Conservation (phyloP, 768 basidiomycete genomes). For the Boletus vinaceobasis region DNA sequence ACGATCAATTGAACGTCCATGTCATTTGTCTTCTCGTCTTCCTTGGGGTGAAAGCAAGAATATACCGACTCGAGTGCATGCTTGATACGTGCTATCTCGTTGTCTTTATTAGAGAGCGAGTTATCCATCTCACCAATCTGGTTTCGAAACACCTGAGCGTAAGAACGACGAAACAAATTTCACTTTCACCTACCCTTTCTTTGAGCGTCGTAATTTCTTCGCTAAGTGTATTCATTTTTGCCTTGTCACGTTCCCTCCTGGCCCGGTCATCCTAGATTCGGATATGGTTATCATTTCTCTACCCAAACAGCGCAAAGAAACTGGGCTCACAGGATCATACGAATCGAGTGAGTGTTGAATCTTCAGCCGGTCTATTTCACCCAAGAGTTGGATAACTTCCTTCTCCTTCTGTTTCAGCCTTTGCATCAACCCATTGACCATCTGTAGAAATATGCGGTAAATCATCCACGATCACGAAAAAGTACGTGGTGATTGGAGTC, state of each 20-base stretch:
- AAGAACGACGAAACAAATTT: not conserved
- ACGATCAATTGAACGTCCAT: conserved; percentile 70
- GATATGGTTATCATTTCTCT: not conserved
- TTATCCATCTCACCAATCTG: conserved; percentile 57
- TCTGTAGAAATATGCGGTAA: conserved; percentile 32
- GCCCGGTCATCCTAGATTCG: conserved; percentile 61
- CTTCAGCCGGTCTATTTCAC: conserved; percentile 64
- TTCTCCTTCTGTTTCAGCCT: conserved; percentile 83
- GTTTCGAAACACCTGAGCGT: not conserved
- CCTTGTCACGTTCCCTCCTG: conserved; percentile 70
- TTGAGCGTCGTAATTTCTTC: conserved; percentile 75
- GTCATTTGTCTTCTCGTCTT: conserved; percentile 44
- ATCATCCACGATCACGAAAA: not conserved
- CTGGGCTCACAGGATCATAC: conserved; percentile 52
- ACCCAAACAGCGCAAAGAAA: not conserved
- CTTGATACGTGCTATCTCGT: conserved; percentile 74
- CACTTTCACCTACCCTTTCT: conserved; percentile 48
- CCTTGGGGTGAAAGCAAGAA: conserved; percentile 63
- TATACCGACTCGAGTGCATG: conserved; percentile 87
- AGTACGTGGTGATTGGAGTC: not conserved
- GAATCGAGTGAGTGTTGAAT: conserved; percentile 53
- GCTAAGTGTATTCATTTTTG: conserved; percentile 66
- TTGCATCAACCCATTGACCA: conserved; percentile 71
- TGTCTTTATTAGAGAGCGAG: conserved; percentile 52
- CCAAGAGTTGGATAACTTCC: conserved; percentile 70